Evolutionary conservation across 352 stramenopile genomes (phyloP), one percentile per base, ranked within the genome.

Genomic region (Blastocystis sp.): DNA sequence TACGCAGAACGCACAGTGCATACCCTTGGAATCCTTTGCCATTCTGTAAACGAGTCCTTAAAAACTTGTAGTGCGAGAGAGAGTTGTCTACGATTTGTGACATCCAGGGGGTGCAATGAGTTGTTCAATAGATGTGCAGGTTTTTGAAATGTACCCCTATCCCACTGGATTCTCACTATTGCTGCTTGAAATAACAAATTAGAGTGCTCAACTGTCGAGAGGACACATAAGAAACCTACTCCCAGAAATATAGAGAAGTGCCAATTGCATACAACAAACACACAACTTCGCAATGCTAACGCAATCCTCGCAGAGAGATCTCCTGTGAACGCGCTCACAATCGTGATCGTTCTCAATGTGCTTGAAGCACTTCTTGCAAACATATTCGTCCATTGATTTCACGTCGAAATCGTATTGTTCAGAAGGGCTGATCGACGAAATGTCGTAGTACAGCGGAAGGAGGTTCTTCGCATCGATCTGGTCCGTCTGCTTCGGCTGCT

Each of bases 31-130:
- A 81, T 23, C 45, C 43, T 65, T 65, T 66, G 40, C 71, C 71
- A 81, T 81, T 28, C 28, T 81, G 19, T 81, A 81, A 81, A 67
- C 59, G 52, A 77, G 66, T 77, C 66, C 66, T 77, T 77, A 61
- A 59, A 59, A 77, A 59, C 41, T 77, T 77, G 34, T 77, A 77
- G 38, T 56, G 34, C 11, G 60, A 77, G 21, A 48, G 41, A 59
- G 48, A 56, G 48, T 17, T 56, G 5, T 7, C 14, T 7, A 56
- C 48, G 48, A 56, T 56, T 56, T 56, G 48, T 56, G 48, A 17
- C 48, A 56, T 56, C 48, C 48, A 17, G 48, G 48, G 48, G 48
- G 48, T 56, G 48, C 5, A 56, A 17, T 56, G 5, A 56, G 5
- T 56, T 56, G 48, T 34, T 34, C 28, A 34, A 34, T 34, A 34